Evolutionary conservation across 2,329 filamentous ascomycete genomes (phyloP).

Genomic region (Pseudopithomyces maydicus): DNA sequence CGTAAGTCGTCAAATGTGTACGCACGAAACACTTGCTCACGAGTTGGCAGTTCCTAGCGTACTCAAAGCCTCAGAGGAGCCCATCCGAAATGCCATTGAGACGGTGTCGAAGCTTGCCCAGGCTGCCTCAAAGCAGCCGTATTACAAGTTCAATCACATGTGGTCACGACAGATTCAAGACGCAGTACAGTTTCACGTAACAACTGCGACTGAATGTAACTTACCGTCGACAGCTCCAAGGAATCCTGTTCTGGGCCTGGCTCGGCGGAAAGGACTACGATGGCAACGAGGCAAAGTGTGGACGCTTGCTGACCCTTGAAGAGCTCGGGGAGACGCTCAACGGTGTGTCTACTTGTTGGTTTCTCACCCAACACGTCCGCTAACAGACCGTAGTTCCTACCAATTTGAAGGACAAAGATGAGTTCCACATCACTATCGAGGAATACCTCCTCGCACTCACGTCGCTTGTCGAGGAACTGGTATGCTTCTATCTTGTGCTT

Average conservation of each 20-base stretch:
- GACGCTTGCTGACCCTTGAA: constrained; percentile 81
- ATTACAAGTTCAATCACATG: constrained; percentile 95
- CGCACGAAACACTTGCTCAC: constrained; percentile 13
- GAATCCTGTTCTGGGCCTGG: constrained; percentile 71
- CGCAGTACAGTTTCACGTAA: constrained; percentile 58
- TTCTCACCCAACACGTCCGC: constrained; percentile 6
- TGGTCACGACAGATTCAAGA: constrained; percentile 88
- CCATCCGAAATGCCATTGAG: constrained; percentile 73
- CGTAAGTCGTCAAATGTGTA: constrained; percentile 51
- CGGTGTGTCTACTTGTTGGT: constrained; percentile 59
- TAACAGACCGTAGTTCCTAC: constrained; percentile 70
- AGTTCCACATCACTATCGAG: constrained; percentile 95
- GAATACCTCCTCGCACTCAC: constrained; percentile 93
- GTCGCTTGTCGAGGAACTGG: constrained; percentile 85
- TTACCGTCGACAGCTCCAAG: constrained; percentile 54
- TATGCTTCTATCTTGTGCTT: constrained; percentile 30
- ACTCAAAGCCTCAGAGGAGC: constrained; percentile 69
- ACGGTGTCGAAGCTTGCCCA: constrained; percentile 72
- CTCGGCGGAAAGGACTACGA: constrained; percentile 71
- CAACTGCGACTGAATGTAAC: not conserved
- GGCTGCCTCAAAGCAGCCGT: constrained; percentile 83
- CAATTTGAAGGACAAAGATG: constrained; percentile 86
- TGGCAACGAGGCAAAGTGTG: constrained; percentile 59
- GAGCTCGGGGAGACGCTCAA: constrained; percentile 80
- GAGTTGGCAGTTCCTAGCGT: constrained; percentile 66